These are phyloP conservation scores for Cordyceps cateniannulata DNA, from an alignment of 2,329 filamentous ascomycete species.

Conservation along the genomic window DNA sequence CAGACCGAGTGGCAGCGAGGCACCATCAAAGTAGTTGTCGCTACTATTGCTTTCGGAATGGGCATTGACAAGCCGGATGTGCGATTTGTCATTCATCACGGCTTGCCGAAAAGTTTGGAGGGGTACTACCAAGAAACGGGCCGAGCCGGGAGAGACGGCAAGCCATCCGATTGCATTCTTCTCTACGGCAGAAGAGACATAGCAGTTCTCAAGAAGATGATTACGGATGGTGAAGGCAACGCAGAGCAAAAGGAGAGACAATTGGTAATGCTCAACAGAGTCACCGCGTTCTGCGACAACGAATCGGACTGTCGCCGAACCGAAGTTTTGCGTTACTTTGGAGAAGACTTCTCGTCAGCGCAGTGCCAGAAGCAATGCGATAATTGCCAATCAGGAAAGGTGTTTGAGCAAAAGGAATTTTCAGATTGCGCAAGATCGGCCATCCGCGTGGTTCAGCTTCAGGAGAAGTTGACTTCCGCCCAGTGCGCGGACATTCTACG, in stretches of 20 bases:
- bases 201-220: slow-evolving; percentile 68
- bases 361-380: slow-evolving; percentile 76
- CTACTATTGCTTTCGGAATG: slow-evolving; percentile 98
- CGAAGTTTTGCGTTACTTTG: slow-evolving; percentile 91
- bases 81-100: slow-evolving; percentile 91
- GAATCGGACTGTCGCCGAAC: slow-evolving; percentile 77
- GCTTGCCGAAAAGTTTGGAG: slow-evolving; percentile 88
- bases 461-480: slow-evolving; percentile 60
- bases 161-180: slow-evolving; percentile 80
- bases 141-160: slow-evolving; percentile 85
- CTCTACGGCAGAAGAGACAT: slow-evolving; percentile 81
- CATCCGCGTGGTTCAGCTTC: slow-evolving; percentile 59
- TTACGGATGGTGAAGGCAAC: slow-evolving; percentile 71
- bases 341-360: slow-evolving; percentile 67
- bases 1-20: slow-evolving; percentile 82
- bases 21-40: slow-evolving; percentile 80
- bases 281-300: slow-evolving; percentile 87
- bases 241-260: slow-evolving; percentile 78
- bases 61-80: slow-evolving; percentile 99
- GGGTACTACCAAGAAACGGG: slow-evolving; percentile 99
- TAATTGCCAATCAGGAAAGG: slow-evolving; percentile 71
- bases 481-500: slow-evolving; percentile 81
- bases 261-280: slow-evolving; percentile 74
- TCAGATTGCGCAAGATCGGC: slow-evolving; percentile 67
- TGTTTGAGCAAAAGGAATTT: slow-evolving; percentile 70